Conservation (phyloP, 208 protist species). For the Leptomonas pyrrhocoris region DNA sequence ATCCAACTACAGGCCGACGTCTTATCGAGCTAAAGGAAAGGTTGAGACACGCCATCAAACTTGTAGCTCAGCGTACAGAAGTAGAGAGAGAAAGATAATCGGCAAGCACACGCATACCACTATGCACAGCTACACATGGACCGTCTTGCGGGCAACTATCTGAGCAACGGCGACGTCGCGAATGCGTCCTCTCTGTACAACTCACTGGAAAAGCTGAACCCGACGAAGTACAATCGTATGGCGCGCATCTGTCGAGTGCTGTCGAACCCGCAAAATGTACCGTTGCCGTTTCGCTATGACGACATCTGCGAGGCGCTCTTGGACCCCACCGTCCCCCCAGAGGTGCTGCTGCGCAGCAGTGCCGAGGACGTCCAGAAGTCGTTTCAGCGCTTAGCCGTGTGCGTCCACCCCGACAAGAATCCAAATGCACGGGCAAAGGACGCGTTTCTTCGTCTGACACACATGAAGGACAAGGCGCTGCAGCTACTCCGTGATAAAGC, state of each 20-base stretch:
- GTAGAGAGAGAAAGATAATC: not conserved
- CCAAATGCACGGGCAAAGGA: constrained; percentile 69
- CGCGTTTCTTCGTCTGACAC: constrained; percentile 71
- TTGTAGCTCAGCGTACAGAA: not conserved
- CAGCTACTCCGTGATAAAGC: constrained; percentile 25
- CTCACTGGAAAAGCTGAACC: constrained; percentile 75
- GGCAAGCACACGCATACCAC: not conserved
- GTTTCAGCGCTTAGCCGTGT: constrained; percentile 80
- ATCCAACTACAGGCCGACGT: no score
- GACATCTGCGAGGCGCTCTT: constrained; percentile 84
- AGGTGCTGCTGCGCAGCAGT: constrained; percentile 43
- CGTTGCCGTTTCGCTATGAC: constrained; percentile 72
- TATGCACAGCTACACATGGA: constrained; percentile 54
- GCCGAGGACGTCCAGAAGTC: constrained; percentile 60
- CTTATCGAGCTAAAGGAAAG: no score
- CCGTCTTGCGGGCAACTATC: constrained; percentile 63
- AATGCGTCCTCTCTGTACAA: constrained; percentile 73
- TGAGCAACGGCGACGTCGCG: constrained; percentile 73
- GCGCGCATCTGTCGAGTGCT: constrained; percentile 79
- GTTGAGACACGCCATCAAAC: no score
- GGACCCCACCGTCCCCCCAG: constrained; percentile 60
- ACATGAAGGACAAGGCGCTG: constrained; percentile 57
- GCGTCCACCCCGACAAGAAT: constrained; percentile 90
- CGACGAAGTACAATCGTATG: constrained; percentile 66
- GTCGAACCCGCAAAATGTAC: constrained; percentile 58